Evolutionary conservation across 1,284 basidiomycete genomes (phyloP).

Genomic region (Sphagnurus paluster): DNA sequence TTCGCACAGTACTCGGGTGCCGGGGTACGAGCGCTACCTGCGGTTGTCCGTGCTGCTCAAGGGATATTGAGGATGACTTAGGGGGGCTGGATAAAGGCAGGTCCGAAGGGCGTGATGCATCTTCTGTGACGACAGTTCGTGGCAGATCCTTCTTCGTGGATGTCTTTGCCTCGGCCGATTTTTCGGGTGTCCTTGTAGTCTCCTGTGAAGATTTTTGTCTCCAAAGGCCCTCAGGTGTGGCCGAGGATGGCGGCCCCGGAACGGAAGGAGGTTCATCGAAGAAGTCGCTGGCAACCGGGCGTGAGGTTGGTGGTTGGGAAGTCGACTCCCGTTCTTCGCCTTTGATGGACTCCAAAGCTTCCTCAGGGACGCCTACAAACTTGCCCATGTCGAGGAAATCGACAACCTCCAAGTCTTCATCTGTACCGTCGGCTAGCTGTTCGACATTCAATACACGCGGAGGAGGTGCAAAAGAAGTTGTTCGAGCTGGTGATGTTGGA

Average conservation of each 20-base stretch:
- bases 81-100: not conserved
- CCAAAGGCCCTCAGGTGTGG: constrained; percentile 43
- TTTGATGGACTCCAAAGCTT: constrained; percentile 13
- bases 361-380: constrained; percentile 50
- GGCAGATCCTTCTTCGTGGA: constrained; percentile 1
- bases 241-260: constrained; percentile 17
- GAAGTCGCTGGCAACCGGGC: constrained; percentile 68
- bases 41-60: constrained; percentile 9
- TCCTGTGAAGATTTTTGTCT: constrained; percentile 37
- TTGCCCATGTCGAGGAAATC: constrained; percentile 77
- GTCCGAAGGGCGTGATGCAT: constrained; percentile 2
- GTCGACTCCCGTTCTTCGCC: constrained; percentile 14
- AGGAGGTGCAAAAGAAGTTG: constrained; percentile 31
- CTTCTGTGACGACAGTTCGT: constrained; percentile 4
- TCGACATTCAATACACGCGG: constrained; percentile 45
- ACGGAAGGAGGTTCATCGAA: constrained; percentile 49
- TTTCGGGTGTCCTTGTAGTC: not conserved
- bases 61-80: constrained; percentile 9
- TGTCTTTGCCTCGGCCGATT: not conserved
- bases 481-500: constrained; percentile 21
- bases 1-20: constrained; percentile 14
- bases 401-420: constrained; percentile 70
- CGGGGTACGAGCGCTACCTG: constrained; percentile 8
- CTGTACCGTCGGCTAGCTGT: constrained; percentile 45
- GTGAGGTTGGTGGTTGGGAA: constrained; percentile 23